These are phyloP conservation scores for Sanghuangporus sanghuang DNA, from an alignment of 1,284 basidiomycete species.

Conservation along the genomic window DNA sequence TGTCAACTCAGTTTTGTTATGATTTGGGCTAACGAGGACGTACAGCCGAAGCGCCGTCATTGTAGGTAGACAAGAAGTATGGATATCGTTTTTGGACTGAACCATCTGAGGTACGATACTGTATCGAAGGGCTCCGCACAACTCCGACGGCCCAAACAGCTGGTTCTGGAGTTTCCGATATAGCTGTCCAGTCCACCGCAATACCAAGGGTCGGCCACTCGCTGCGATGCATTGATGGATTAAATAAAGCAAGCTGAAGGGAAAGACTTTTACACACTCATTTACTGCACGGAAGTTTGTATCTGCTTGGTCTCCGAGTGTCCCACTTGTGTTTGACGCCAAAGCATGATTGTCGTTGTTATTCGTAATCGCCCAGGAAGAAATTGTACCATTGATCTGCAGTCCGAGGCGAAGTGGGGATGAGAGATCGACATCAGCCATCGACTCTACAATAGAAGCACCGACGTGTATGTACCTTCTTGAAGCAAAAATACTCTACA, in stretches of 20 bases:
- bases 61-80: conserved; percentile 29
- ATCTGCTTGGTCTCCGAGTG: not conserved
- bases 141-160: conserved; percentile 38
- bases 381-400: conserved; percentile 1
- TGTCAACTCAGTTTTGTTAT: not conserved
- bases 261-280: not conserved
- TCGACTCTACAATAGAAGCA: not conserved
- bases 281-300: conserved; percentile 2
- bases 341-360: not conserved
- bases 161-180: conserved; percentile 23
- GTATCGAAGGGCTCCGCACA: conserved; percentile 35
- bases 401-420: not conserved
- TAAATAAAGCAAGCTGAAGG: not conserved
- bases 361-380: conserved; percentile 8
- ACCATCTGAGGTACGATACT: conserved; percentile 25
- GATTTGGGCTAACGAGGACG: not conserved
- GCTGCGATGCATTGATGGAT: conserved; percentile 12
- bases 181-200: conserved; percentile 27
- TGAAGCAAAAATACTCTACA: conserved; percentile 3
- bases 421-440: not conserved
- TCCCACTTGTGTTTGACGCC: not conserved
- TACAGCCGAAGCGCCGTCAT: conserved; percentile 14
- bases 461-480: not conserved
- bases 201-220: conserved; percentile 32
- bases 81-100: conserved; percentile 24